These are phyloP conservation scores for Emergomyces orientalis DNA, from an alignment of 2,329 filamentous ascomycete genomes.

Conservation along the genomic window DNA sequence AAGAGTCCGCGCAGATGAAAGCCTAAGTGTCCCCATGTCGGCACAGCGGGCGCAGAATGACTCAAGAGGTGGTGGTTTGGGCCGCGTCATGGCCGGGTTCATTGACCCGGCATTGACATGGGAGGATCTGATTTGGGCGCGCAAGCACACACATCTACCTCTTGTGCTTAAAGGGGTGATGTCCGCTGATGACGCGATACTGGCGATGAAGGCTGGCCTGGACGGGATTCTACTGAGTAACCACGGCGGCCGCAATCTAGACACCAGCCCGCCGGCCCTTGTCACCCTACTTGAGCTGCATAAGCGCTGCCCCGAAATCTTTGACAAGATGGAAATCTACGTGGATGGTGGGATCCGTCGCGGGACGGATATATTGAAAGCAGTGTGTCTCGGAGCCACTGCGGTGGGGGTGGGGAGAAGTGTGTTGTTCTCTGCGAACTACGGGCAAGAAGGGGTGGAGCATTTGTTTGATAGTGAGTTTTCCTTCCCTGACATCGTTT, in stretches of 20 bases:
- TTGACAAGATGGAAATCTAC: constrained; percentile 43
- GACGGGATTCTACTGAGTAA: constrained; percentile 50
- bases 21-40: constrained; percentile 35
- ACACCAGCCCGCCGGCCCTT: constrained; percentile 43
- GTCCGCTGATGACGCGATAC: constrained; percentile 46
- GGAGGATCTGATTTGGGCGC: constrained; percentile 48
- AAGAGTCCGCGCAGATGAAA: constrained; percentile 42
- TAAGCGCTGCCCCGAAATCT: constrained; percentile 41
- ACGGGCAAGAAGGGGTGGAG: constrained; percentile 47
- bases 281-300: constrained; percentile 47
- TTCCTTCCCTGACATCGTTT: neutral
- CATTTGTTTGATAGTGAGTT: constrained; percentile 48
- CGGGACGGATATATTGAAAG: constrained; percentile 48
- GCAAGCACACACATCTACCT: constrained; percentile 39
- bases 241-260: constrained; percentile 49
- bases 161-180: constrained; percentile 52
- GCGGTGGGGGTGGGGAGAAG: constrained; percentile 48
- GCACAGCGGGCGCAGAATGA: constrained; percentile 41
- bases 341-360: constrained; percentile 47
- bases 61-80: constrained; percentile 46
- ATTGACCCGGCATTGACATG: constrained; percentile 46
- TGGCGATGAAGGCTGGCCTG: constrained; percentile 42
- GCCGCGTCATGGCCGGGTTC: constrained; percentile 44
- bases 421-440: constrained; percentile 45
- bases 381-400: constrained; percentile 44